Conservation (phyloP, 306 rosid species). For the Sicyos edulis region DNA sequence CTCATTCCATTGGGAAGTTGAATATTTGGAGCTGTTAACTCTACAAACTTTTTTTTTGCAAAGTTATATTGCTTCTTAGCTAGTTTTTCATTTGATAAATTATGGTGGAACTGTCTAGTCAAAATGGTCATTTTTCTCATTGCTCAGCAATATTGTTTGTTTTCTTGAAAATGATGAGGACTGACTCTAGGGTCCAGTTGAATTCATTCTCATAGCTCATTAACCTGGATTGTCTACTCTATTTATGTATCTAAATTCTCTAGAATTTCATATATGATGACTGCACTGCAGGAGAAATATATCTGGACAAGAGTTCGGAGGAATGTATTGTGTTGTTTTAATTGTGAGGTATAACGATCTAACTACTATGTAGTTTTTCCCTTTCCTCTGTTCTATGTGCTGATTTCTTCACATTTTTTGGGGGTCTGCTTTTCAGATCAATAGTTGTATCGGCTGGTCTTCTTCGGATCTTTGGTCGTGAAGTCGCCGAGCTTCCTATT, state of each 20-base stretch:
- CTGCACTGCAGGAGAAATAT: constrained; percentile 81
- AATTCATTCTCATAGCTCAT: not conserved
- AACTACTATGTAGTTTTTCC: not conserved
- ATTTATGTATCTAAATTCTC: not conserved
- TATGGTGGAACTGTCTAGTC: not conserved
- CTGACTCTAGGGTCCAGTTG: not conserved
- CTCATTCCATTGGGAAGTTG: not conserved
- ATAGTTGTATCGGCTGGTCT: constrained; percentile 94
- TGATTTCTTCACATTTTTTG: constrained; percentile 8
- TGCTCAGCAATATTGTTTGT: not conserved
- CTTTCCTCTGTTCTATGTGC: not conserved
- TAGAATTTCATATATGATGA: not conserved
- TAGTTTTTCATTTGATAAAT: constrained; percentile 9
- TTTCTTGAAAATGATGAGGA: not conserved
- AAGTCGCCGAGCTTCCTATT: constrained; percentile 96
- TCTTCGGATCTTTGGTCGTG: constrained; percentile 79
- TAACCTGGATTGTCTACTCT: not conserved
- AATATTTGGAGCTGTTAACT: too few relatives aligned
- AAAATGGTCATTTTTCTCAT: not conserved
- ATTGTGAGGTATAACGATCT: constrained; percentile 60
- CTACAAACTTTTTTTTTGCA: not conserved
- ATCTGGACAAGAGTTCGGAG: constrained; percentile 98
- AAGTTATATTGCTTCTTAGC: not conserved
- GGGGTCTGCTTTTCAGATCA: constrained; percentile 42
- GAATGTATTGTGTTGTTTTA: constrained; percentile 96